Percentiles rank a stretch among this genome's conserved stretches.
Evolutionary conservation across 805 yeast genomes (phyloP).

Genomic region (Cyberlindnera samutprakarnensis): DNA sequence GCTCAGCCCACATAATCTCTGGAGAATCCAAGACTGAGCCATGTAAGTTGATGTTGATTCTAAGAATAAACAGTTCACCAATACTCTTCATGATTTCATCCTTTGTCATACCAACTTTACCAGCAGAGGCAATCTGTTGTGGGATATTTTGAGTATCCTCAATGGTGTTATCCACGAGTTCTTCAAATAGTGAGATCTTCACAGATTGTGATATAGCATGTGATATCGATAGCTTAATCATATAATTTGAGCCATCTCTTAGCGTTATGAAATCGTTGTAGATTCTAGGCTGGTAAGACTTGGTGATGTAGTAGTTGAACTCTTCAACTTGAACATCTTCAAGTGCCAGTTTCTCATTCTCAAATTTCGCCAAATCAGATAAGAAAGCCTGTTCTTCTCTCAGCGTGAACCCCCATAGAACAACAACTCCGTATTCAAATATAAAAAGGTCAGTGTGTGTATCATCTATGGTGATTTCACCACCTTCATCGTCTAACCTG

Average conservation of each 20-base stretch:
- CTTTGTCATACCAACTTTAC: slow-evolving; percentile 90
- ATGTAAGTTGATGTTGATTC: slow-evolving; percentile 76
- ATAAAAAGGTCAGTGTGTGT: slow-evolving; percentile 72
- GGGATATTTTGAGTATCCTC: slow-evolving; percentile 97
- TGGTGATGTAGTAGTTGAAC: slow-evolving; percentile 89
- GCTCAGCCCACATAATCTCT: slow-evolving; percentile 98
- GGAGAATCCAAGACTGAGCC: slow-evolving; percentile 93
- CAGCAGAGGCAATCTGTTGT: slow-evolving; percentile 88
- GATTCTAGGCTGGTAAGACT: slow-evolving; percentile 89
- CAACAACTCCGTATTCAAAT: slow-evolving; percentile 96
- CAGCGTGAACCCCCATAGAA: slow-evolving; percentile 89
- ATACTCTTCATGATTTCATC: slow-evolving; percentile 96
- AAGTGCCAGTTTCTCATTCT: slow-evolving; percentile 80
- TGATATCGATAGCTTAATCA: slow-evolving; percentile 87
- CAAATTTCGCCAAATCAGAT: slow-evolving; percentile 82
- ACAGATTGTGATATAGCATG: slow-evolving; percentile 96
- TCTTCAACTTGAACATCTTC: slow-evolving; percentile 94
- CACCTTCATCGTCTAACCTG: slow-evolving; percentile 87
- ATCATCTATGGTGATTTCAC: slow-evolving; percentile 83
- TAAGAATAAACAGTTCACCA: slow-evolving; percentile 86
- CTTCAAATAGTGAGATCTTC: slow-evolving; percentile 92
- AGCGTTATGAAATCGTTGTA: slow-evolving; percentile 93
- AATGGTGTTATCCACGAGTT: slow-evolving; percentile 91
- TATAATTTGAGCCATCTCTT: slow-evolving; percentile 81
- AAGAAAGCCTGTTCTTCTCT: slow-evolving; percentile 79